Evolutionary conservation across 2,329 filamentous ascomycete species (phyloP).

Genomic region (Xylariaceae sp.): DNA sequence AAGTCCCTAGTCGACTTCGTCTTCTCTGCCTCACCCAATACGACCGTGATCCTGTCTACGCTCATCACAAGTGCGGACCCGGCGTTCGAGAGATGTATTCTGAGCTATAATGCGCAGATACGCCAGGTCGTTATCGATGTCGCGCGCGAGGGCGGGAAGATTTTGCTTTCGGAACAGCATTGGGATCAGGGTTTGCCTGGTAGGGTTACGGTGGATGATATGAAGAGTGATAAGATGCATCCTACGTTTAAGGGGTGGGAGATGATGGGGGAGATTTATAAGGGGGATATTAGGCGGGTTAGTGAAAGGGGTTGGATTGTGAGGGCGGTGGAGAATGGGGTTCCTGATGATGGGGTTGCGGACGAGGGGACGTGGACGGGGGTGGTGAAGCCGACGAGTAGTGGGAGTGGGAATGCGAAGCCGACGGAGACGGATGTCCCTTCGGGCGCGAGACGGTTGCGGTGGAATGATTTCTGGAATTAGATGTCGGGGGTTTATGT

Average conservation of each 20-base stretch:
- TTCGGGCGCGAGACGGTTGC: neutral
- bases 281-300: conserved; percentile 18
- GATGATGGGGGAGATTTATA: conserved; percentile 23
- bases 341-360: conserved; percentile 19
- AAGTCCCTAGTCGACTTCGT: conserved; percentile 26
- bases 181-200: conserved; percentile 26
- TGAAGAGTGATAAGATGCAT: conserved; percentile 23
- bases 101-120: conserved; percentile 30
- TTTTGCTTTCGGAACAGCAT: conserved; percentile 28
- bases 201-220: conserved; percentile 20
- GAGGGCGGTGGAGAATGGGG: conserved; percentile 17
- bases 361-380: conserved; percentile 5
- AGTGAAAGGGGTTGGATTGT: conserved; percentile 19
- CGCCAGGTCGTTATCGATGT: conserved; percentile 27
- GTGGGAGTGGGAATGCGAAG: neutral
- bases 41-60: conserved; percentile 28
- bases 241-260: conserved; percentile 21
- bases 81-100: conserved; percentile 26
- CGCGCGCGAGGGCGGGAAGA: conserved; percentile 22
- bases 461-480: neutral
- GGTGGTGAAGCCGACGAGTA: no score
- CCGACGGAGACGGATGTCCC: neutral
- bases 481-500: neutral
- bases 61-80: conserved; percentile 25
- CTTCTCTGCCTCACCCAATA: conserved; percentile 24